Evolutionary conservation across 257 asterid species (phyloP), one percentile per base, ranked within the genome.

Genomic region (Galeopsis tetrahit): DNA sequence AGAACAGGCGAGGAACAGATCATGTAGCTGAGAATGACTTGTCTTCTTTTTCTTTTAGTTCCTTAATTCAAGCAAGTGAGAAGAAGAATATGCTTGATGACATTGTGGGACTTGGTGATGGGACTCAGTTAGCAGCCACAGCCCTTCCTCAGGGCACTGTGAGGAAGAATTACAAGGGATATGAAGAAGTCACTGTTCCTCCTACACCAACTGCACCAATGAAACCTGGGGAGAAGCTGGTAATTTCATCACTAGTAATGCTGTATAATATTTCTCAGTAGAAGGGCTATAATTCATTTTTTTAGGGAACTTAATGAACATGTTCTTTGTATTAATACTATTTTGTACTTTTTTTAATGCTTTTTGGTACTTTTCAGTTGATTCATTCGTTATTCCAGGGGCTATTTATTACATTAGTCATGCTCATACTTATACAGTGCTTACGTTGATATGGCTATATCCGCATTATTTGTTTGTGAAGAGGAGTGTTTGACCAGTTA

Each of bases 201-300:
- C 90, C 97, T 66, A 82, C 86, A 53, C 89, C 90, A 76, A 91
- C 97, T 82, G 96, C 99, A 70, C 91, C 99, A 51, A 75, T 94
- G 97, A 88, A 84, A 82, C 98, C 96, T 57, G 97, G 97, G 80
- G 99, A 94, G 86, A 91, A 77, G 78, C 89, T 94, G 96, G 98
- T 91, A 82, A 49, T 68, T 73, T 75, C 42, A 55, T 69, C 61
- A 68, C 3, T 39, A 68, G 5, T 39, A 68, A 38, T 53, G 78
- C 75, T 42, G 72, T 62, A 43, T 21, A 49, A 21, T 66, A 55
- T 43, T 72, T 72, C 69, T 66, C 56, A 11, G 44, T 60, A 68
- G 63, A 58, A 55, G 68, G 79, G 63, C 28, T 33, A 48, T 15
- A 71, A 10, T 53, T 72, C 61, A 66, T 56, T 72, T 51, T 53